A percentile compares a stretch with the other conserved stretches of the same genome.
Evolutionary conservation across 2,329 filamentous ascomycete species (phyloP).

Genomic region (Fusarium devonianum): DNA sequence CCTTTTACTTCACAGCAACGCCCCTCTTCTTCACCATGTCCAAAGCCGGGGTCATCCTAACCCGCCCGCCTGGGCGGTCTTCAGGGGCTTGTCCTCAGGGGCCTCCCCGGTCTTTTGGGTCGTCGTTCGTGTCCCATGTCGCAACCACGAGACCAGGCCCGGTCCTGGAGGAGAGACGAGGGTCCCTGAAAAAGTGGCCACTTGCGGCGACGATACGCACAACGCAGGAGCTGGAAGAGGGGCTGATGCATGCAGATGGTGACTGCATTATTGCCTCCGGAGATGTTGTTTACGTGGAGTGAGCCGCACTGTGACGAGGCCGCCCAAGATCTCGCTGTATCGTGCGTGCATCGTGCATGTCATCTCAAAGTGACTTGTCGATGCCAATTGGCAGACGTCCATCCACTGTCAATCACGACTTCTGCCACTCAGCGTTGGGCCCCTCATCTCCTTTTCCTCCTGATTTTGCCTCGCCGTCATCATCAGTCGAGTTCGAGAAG

Average conservation of each 20-base stretch:
- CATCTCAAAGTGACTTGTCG: background rate
- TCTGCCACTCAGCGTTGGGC: background rate
- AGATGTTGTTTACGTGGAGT: conserved; percentile 1
- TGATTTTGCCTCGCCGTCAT: conserved; percentile 8
- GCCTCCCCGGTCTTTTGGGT: conserved; percentile 31
- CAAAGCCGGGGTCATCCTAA: conserved; percentile 36
- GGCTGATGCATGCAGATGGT: background rate
- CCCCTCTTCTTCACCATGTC: conserved; percentile 27
- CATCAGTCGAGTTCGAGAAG: conserved; percentile 40
- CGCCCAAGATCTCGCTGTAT: background rate
- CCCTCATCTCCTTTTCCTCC: conserved; percentile 17
- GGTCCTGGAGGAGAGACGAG: conserved; percentile 8
- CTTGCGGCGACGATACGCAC: background rate
- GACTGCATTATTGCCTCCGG: conserved; percentile 1
- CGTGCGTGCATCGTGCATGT: background rate
- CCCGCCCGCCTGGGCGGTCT: conserved; percentile 32
- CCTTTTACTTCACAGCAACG: conserved; percentile 36
- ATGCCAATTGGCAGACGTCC: background rate
- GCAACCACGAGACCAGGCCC: conserved; percentile 14
- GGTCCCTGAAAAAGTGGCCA: conserved; percentile 26
- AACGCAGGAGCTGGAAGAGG: conserved; percentile 9
- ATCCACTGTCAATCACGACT: background rate
- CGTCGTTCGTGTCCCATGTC: conserved; percentile 27
- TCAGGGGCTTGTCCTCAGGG: conserved; percentile 35
- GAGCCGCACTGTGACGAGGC: conserved; percentile 5